Evolutionary conservation across 139 green algal genomes (phyloP).

Genomic region (Chlorella sp.): DNA sequence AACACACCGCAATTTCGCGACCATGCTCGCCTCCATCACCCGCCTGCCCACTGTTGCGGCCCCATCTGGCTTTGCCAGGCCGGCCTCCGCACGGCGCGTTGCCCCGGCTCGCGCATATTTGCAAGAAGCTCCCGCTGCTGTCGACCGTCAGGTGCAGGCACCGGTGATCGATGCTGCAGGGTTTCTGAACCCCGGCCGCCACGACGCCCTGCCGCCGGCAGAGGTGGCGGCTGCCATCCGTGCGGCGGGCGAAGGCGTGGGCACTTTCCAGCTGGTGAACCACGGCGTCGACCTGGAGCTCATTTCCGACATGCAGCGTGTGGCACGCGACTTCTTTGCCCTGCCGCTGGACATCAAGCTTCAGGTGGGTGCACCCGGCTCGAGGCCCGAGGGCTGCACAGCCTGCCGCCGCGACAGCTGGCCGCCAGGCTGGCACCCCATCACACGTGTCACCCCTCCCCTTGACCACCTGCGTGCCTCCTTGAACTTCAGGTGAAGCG

Average conservation of each 20-base stretch:
- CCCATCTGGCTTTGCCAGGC: too few relatives aligned
- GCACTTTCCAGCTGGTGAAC: not conserved
- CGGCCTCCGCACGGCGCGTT: too few relatives aligned
- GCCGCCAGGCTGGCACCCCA: too few relatives aligned
- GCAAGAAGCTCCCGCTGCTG: too few relatives aligned
- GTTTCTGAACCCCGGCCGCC: not conserved
- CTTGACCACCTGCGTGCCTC: not conserved
- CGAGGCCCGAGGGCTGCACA: too few relatives aligned
- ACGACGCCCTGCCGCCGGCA: not conserved
- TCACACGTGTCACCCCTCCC: too few relatives aligned
- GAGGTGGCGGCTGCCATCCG: not conserved
- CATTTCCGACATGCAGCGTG: not conserved
- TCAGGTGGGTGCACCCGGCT: too few relatives aligned
- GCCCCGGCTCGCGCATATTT: too few relatives aligned
- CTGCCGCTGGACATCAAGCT: not conserved
- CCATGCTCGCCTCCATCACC: too few relatives aligned
- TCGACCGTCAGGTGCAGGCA: not conserved
- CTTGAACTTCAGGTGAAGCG: constrained; percentile 11
- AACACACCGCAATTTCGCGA: too few relatives aligned
- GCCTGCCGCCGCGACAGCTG: too few relatives aligned
- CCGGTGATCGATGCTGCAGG: not conserved
- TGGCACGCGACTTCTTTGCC: not conserved
- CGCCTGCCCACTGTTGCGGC: too few relatives aligned
- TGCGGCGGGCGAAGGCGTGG: not conserved
- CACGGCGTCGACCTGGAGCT: not conserved